Base-by-base conservation (phyloP, 495 filamentous ascomycete genomes). In the Penicillium roqueforti region DNA sequence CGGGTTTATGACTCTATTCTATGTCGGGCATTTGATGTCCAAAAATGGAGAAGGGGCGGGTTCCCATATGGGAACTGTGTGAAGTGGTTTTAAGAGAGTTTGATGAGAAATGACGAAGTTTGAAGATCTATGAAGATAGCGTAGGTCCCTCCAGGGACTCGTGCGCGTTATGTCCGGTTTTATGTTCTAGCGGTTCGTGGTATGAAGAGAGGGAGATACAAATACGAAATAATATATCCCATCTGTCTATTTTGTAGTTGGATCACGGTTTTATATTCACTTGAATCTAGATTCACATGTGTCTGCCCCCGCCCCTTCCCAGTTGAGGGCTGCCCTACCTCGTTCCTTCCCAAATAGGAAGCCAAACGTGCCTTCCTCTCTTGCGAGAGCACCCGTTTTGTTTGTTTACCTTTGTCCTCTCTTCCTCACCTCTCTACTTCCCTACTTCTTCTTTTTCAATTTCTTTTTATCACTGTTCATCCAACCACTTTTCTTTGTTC, bases 191-290 rank as follows among this genome's bases (percentile, higher is more conserved):
- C 29, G 43, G 43, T 47, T 48, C 23, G 42, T 47, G 34, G 19
- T 39, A 47, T 54, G 49, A 46, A 55, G 51, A 60, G 47, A 34
- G 54, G 56, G 59, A 63, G 51, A 60, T 63, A 58, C 63, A 61
- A 63, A 55, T 59, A 59, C 55, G 61, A 61, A 58, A 46, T 66
- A 58, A 61, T 64, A 39, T 34, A 47, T 57, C 51, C 52, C 47
- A 36, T 22, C 18, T 52, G 13, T 25, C 47, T 28, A 29, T 29
- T 4, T 29, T 34, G 28, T 47, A 34, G 44, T 13, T 13, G 28
- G 28, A 13, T 31, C 28, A 9, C 9, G 28, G 28, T 23, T n/a
- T 13, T n/a, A 25, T 40, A 28, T 16, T 6, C 19, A 4, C 31
- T 34, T 34, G 31, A 13, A 36, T 34, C 14, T 36, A 36, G 19